Base-by-base conservation (phyloP, 2,329 filamentous ascomycete species). In the Fusarium chuoi region DNA sequence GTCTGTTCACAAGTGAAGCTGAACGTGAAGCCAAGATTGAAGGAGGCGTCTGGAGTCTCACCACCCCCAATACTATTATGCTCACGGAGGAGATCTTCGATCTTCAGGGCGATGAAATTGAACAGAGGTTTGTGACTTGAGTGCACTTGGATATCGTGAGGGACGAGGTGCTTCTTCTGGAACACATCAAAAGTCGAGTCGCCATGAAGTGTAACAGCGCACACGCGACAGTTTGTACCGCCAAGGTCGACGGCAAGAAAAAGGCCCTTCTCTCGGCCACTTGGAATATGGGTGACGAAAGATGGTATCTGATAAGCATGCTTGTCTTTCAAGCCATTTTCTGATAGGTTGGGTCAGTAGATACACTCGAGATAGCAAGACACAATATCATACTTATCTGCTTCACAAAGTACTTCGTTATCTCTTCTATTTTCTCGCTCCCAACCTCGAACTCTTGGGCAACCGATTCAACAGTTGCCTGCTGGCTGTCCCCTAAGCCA, bases 221-320 rank as follows among this genome's bases (percentile, higher is more conserved):
- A 68, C 1, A 68, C 46, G 11, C 65, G 24, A 13, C 65, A 62
- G 6, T 68, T 68, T 0, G 63, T 68, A 1, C 65, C 65, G 7
- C 65, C 65, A 3, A 68, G 7, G 4, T 68, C 55, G 2, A 68
- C 55, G 10, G 65, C 63, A 12, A 68, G 46, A 4, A 68, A 38
- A 8, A 68, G 30, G 10, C 65, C 65, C 22, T 68, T 68, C 22
- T 68, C 63, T 14, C 41, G 30, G 13, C 65, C 65, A 14, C 18
- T 68, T 14, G 65, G 65, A 38, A 68, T 68, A 20, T 68, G 41
- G 0, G 63, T 68, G 41, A 68, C 63, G 13, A 68, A 68, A 2
- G 63, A 68, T 5, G 65, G 65, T 68, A 68, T 68, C 63, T 68
- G 54, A 68, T 68, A 68, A 68, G 65, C 51, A 54, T 62, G 46